Base-by-base conservation (phyloP, 352 stramenopile species). In the Phytopythium ostracodes region DNA sequence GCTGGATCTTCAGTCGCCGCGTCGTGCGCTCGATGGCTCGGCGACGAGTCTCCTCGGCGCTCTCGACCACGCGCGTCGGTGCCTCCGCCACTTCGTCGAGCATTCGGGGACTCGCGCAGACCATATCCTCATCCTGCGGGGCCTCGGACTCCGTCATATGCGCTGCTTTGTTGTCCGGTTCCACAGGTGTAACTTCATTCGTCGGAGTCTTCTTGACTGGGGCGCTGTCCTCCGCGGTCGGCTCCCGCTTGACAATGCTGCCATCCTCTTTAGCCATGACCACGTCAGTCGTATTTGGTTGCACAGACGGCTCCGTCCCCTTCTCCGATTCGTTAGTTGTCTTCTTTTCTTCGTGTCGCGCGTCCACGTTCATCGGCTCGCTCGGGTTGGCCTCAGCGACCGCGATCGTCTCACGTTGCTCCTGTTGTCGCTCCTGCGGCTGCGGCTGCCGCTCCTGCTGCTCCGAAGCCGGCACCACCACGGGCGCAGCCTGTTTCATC, bases 1-100 rank as follows among this genome's bases (percentile, higher is more conserved):
- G 81, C 62, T 94, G 85, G 59, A 92, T 77, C 62, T 75, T 47
- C 56, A 92, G 56, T 59, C 79, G 70, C 35, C 62, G 69, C 58
- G 67, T 77, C 35, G 67, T 55, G 24, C 65, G 67, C 49, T 80
- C 72, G 29, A 73, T 25, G 25, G 27, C 38, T 1, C 55, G 55
- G 18, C 40, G 38, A 20, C 55, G 55, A 2, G 55, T 51, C 25
- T 50, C 55, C 55, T 60, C 40, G 14, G 40, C 55, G 29, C 31
- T 57, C 36, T 59, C 54, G 6, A 22, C 36, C 54, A 25, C 14
- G 14, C 22, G 38, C 33, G n/a, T n/a, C 35, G 33, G 52, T 7
- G 50, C 29, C 29, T 22, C 27, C 50, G 29, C 18, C 18, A n/a
- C 47, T 20, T 12, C 6, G 6, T 38, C 47, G 6, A 11, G 25